Percentiles rank a stretch among this genome's conserved stretches.
Conservation (phyloP, 2,329 filamentous ascomycete species). For the Coccinonectria pachysandricola region DNA sequence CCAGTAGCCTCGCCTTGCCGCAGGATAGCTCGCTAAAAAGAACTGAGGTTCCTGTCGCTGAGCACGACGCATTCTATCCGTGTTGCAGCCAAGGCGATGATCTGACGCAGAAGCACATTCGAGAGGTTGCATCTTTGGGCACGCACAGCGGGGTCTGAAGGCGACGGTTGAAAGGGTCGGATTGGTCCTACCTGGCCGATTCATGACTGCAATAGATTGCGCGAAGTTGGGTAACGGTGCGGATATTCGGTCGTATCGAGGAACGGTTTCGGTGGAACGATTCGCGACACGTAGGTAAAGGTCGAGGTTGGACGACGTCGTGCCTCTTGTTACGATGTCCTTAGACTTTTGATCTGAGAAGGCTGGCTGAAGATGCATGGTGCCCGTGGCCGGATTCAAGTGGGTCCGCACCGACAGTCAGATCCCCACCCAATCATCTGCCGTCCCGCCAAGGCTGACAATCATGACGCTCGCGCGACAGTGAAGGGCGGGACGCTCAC, state of each 20-base stretch:
- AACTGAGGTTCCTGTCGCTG: too few relatives aligned
- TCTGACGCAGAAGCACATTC: constrained; percentile 9
- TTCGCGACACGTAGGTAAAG: too few relatives aligned
- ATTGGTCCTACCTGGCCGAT: constrained; percentile 46
- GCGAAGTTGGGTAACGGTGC: constrained; percentile 10
- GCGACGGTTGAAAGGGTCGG: constrained; percentile 17
- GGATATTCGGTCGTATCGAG: too few relatives aligned
- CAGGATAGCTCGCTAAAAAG: too few relatives aligned
- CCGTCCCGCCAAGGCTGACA: constrained; percentile 12
- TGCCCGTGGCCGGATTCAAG: constrained; percentile 26
- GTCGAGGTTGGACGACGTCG: constrained; percentile 7
- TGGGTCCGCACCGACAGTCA: constrained; percentile 27
- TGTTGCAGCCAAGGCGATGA: too few relatives aligned
- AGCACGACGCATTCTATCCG: too few relatives aligned
- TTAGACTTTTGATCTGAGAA: constrained; percentile 20
- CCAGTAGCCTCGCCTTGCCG: too few relatives aligned
- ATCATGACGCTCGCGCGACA: too few relatives aligned
- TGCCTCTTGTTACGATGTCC: too few relatives aligned
- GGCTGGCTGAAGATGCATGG: constrained; percentile 18
- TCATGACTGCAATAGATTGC: constrained; percentile 36
- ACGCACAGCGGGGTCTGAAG: constrained; percentile 17
- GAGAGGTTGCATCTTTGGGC: constrained; percentile 11
- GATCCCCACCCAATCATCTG: constrained; percentile 19
- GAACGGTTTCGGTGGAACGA: too few relatives aligned
- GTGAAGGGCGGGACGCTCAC: too few relatives aligned